Conservation (phyloP, 208 protist species). For the Leishmania arabica region DNA sequence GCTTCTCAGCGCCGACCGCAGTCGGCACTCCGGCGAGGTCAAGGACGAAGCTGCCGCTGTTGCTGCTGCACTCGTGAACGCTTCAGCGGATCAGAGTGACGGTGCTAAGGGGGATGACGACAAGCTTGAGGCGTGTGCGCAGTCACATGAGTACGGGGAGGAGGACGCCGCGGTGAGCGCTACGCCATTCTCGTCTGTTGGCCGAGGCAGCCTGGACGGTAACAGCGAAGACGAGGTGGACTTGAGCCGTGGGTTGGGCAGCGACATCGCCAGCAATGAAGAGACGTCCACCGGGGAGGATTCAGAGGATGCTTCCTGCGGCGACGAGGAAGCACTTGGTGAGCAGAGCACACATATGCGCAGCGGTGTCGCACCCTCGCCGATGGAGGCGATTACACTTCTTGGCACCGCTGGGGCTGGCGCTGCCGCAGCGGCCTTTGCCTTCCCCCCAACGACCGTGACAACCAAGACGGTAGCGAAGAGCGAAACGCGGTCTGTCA, state of each 20-base stretch:
- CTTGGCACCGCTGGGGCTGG: not conserved
- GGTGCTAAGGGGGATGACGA: not conserved
- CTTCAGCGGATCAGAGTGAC: not conserved
- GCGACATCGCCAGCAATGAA: not conserved
- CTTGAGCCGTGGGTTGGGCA: not conserved
- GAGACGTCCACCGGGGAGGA: not conserved
- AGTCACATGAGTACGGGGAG: not conserved
- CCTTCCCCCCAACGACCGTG: not conserved
- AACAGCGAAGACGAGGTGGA: not conserved
- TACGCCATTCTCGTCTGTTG: not conserved
- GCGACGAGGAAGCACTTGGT: no score
- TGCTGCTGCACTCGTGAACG: not conserved
- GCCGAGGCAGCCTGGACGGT: not conserved
- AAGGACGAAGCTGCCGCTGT: not conserved
- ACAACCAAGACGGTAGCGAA: slow-evolving; percentile 7
- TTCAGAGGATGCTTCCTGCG: not conserved
- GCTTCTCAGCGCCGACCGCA: not conserved
- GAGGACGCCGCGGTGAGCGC: not conserved
- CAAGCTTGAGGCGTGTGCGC: not conserved
- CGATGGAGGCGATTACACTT: not conserved
- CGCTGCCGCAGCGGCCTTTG: no score
- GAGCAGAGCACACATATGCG: not conserved
- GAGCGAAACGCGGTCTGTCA: slow-evolving; percentile 5
- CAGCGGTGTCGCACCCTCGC: not conserved
- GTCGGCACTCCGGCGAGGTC: not conserved